Conservation (phyloP, 768 basidiomycete genomes). For the Baorangia bicolor region DNA sequence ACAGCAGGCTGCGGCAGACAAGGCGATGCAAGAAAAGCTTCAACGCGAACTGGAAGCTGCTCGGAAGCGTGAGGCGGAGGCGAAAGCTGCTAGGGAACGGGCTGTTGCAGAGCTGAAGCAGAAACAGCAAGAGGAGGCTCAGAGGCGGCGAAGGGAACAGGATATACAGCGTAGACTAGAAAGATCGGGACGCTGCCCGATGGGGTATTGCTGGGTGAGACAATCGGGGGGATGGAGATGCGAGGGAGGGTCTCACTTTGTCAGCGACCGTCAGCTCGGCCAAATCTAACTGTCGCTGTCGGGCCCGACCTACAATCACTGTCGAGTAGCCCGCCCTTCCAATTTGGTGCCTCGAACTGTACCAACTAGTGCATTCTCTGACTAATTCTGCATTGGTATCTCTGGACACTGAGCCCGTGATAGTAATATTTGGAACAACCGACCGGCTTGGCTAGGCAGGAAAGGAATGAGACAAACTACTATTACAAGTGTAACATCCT, state of each 20-base stretch:
- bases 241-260: conserved; percentile 44
- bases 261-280: conserved; percentile 32
- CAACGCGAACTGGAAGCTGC: conserved; percentile 29
- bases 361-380: not conserved
- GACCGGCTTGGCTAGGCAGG: too few species aligned
- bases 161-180: conserved; percentile 41
- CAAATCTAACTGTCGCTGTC: conserved; percentile 1
- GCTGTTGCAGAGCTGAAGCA: conserved; percentile 28
- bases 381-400: too few species aligned
- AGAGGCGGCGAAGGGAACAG: conserved; percentile 19
- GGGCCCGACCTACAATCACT: too few species aligned
- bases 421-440: too few species aligned
- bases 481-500: too few species aligned
- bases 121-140: conserved; percentile 39
- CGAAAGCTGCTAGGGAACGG: conserved; percentile 23
- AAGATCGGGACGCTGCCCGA: conserved; percentile 49
- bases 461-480: too few species aligned
- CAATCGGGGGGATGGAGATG: conserved; percentile 44
- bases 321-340: too few species aligned
- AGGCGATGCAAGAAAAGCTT: conserved; percentile 19
- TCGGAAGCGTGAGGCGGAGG: conserved; percentile 20
- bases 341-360: too few species aligned
- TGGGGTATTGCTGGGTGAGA: conserved; percentile 46
- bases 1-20: conserved; percentile 19
- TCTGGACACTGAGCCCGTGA: too few species aligned